Conservation (phyloP, 2,329 filamentous ascomycete species). For the Colletotrichum euphorbiae region DNA sequence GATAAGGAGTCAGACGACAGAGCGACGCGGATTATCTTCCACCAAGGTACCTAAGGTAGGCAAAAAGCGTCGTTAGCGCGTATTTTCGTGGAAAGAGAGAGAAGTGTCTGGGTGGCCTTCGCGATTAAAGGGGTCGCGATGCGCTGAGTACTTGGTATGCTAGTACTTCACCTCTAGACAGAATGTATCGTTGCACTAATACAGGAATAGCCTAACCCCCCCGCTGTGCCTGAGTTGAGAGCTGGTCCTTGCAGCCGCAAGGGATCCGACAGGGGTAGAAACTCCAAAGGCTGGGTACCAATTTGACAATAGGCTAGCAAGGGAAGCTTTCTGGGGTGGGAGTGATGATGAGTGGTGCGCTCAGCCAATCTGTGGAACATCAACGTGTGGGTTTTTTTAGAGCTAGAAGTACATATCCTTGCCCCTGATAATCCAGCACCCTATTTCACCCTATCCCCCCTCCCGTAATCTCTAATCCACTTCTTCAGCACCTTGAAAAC, state of each 20-base stretch:
- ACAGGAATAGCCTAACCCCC: slow-evolving; percentile 8
- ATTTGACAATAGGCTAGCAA: slow-evolving; percentile 36
- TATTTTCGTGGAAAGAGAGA: not conserved
- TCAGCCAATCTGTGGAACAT: too few relatives aligned
- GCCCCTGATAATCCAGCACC: too few relatives aligned
- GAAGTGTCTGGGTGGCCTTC: slow-evolving; percentile 21
- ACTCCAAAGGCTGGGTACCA: slow-evolving; percentile 33
- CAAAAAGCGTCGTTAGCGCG: too few relatives aligned
- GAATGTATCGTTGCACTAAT: slow-evolving; percentile 1
- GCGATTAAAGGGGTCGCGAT: slow-evolving; percentile 18
- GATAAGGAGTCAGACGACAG: slow-evolving; percentile 23
- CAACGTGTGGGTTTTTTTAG: too few relatives aligned
- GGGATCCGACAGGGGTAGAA: slow-evolving; percentile 28
- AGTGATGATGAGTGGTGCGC: slow-evolving; percentile 14
- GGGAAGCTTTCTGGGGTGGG: slow-evolving; percentile 23
- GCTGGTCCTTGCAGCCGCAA: slow-evolving; percentile 29
- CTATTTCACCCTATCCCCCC: too few relatives aligned
- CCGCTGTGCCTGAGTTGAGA: slow-evolving; percentile 23
- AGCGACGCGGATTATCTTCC: slow-evolving; percentile 15
- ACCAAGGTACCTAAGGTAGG: too few relatives aligned
- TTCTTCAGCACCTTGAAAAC: too few relatives aligned
- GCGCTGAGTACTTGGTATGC: slow-evolving; percentile 31
- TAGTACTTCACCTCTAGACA: slow-evolving; percentile 10
- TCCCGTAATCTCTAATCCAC: too few relatives aligned
- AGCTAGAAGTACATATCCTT: too few relatives aligned